Conservation (phyloP, 306 rosid genomes). For the Arachis hypogaea region DNA sequence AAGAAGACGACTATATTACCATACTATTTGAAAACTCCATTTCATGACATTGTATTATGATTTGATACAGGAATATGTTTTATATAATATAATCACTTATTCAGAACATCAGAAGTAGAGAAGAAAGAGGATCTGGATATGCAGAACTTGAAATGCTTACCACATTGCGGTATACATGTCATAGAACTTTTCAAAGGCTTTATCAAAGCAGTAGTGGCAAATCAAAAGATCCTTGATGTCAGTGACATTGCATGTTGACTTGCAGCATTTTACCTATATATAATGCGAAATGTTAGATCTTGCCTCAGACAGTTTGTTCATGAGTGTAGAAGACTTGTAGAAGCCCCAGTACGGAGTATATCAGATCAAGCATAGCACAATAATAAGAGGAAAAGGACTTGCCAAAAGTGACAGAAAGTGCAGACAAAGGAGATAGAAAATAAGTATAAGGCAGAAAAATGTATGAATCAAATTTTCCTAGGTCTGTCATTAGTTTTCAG, state of each 20-base stretch:
- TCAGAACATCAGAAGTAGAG: conserved; percentile 12
- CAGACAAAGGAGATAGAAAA: background rate
- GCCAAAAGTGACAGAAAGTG: background rate
- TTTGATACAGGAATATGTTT: conserved; percentile 21
- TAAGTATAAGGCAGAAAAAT: background rate
- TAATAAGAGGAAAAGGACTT: background rate
- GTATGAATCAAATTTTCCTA: background rate
- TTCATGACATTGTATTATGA: background rate
- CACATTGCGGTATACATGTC: conserved; percentile 90
- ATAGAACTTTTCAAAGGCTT: conserved; percentile 87
- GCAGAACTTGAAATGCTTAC: conserved; percentile 46
- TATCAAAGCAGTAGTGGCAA: conserved; percentile 80
- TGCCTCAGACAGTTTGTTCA: conserved; percentile 10
- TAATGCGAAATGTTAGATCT: background rate
- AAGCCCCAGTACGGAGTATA: too few relatives aligned
- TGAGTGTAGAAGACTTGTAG: background rate
- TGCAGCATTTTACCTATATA: conserved; percentile 82
- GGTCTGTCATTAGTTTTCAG: background rate
- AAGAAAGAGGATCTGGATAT: conserved; percentile 3
- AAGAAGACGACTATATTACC: background rate
- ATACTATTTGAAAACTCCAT: background rate
- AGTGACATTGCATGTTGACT: conserved; percentile 82
- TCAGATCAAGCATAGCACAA: too few relatives aligned
- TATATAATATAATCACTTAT: background rate
- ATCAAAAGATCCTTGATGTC: conserved; percentile 74